Evolutionary conservation across 805 yeast genomes (phyloP), one percentile per base, ranked within the genome.

Genomic region (Lipomyces kockii): DNA sequence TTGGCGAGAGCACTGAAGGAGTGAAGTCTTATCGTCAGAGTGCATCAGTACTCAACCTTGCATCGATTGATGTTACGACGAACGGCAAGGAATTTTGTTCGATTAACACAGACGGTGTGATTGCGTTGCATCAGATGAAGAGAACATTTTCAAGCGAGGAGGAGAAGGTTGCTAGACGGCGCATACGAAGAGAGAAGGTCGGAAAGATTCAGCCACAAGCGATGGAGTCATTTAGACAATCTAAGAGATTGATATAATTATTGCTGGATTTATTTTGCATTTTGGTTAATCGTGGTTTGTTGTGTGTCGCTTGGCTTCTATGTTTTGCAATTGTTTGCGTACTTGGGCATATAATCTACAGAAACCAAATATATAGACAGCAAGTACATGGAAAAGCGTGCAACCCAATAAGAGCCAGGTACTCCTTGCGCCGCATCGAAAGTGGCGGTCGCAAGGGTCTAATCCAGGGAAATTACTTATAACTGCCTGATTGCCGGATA

Each of bases 61-160:
- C 68, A 3, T 51, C 68, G 17, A n/a, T 67, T 22, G 66, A 60
- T 52, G 56, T 32, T 2, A 52, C 62, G 7, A 5, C 61, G 46
- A n/a, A 55, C 12, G 52, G 27, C 9, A 61, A 64, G 53, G 67
- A 64, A 46, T 64, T 67, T 25, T 60, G 67, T 59, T 67, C 71
- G 20, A 62, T 67, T 35, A 57, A 54, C 46, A 53, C 71, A 11
- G 71, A 67, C 27, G 57, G 68, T 6, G 35, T 12, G 39, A 53
- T 67, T 17, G 61, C 66, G 25, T 60, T 67, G 54, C 71, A 67
- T 52, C 71, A 67, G 46, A 46, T 53, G 54, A 14, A 52, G 54
- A 20, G 55, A 3, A 17, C 43, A 39, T 20, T 58, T 11, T 32
- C 64, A 20, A 39, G 58, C 12, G 54, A 29, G 34, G 56, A 56